Conservation (phyloP, 305 asterid genomes). For the Fraxinus dipetala region DNA sequence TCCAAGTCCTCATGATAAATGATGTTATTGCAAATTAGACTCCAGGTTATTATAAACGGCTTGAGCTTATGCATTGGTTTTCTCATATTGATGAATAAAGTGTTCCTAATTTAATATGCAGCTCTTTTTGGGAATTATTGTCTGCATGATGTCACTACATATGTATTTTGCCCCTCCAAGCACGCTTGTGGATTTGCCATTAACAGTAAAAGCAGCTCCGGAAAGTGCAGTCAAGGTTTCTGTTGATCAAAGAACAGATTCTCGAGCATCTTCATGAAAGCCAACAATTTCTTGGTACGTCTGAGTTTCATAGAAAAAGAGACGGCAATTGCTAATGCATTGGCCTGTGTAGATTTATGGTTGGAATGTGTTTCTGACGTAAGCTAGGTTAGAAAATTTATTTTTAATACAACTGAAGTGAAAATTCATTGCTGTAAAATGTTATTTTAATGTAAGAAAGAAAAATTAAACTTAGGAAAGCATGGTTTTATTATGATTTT, state of each 20-base stretch:
- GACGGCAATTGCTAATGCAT: background rate
- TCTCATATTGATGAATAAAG: background rate
- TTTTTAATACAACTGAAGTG: background rate
- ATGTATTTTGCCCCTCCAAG: constrained; percentile 93
- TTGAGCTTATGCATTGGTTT: background rate
- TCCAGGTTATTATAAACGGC: background rate
- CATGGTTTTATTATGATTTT: background rate
- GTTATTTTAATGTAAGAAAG: background rate
- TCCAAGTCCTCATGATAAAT: background rate
- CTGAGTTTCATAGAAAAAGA: background rate
- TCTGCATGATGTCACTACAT: constrained; percentile 95
- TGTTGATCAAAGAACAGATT: constrained; percentile 58
- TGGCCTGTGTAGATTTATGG: background rate
- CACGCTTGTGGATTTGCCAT: constrained; percentile 71
- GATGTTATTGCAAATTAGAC: background rate
- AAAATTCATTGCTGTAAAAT: background rate
- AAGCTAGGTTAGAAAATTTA: background rate
- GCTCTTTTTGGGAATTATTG: constrained; percentile 81
- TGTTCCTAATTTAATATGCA: constrained; percentile 34
- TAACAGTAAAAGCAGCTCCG: constrained; percentile 50
- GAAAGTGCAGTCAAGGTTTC: constrained; percentile 55
- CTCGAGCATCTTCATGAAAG: constrained; percentile 39
- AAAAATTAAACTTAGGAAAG: background rate
- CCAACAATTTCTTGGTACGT: constrained; percentile 13
- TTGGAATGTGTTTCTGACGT: background rate